phyloP scores from a whole-genome alignment of 2,329 filamentous ascomycete genomes.

The Dactylellina sp. region DNA sequence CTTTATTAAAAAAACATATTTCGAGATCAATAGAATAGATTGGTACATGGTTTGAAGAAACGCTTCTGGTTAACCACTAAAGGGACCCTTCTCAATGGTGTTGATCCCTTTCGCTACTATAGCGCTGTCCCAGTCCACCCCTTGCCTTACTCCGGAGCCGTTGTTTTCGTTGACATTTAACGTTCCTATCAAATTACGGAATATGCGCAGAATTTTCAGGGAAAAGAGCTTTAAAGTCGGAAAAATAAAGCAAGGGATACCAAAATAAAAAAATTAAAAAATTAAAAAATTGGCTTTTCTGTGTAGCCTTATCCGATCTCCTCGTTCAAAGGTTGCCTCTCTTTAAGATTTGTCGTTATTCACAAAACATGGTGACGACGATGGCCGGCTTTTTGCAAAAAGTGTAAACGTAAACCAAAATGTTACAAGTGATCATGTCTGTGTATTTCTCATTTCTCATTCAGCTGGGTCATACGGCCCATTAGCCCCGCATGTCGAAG shows the following conservation, averaged over 20 bases:
- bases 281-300: slow-evolving; percentile 17
- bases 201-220: slow-evolving; percentile 11
- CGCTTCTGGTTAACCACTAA: not conserved
- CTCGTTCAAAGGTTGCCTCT: slow-evolving; percentile 1
- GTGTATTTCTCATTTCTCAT: not conserved
- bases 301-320: slow-evolving; percentile 25
- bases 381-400: slow-evolving; percentile 1
- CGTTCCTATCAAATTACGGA: slow-evolving; percentile 29
- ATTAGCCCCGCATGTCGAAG: slow-evolving; percentile 35
- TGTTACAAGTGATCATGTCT: slow-evolving; percentile 11
- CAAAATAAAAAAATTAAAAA: slow-evolving; percentile 11
- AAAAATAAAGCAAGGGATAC: slow-evolving; percentile 6
- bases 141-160: slow-evolving; percentile 35
- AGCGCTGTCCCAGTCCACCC: slow-evolving; percentile 12
- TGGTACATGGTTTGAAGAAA: slow-evolving; percentile 2
- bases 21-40: slow-evolving; percentile 9
- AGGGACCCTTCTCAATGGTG: slow-evolving; percentile 14
- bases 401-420: slow-evolving; percentile 2
- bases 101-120: slow-evolving; percentile 28
- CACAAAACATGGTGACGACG: not conserved
- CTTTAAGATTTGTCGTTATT: not conserved
- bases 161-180: slow-evolving; percentile 47
- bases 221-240: slow-evolving; percentile 2
- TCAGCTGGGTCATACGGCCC: slow-evolving; percentile 24
- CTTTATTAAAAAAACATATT: slow-evolving; percentile 9